Conservation (phyloP, 768 basidiomycete species). For the Pleurotus djamor region DNA sequence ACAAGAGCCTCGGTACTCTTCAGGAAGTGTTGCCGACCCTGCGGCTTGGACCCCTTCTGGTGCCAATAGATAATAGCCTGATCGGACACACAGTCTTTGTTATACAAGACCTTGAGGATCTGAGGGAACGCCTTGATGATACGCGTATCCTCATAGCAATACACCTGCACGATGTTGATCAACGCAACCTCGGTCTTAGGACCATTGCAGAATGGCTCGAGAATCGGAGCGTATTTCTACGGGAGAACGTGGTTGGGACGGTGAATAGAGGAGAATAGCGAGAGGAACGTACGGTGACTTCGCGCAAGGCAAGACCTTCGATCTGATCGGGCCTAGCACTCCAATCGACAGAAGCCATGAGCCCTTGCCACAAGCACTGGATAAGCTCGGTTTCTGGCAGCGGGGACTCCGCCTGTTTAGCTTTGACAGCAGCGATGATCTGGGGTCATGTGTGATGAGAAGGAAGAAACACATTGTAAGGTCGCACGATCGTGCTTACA, state of each 20-base stretch:
- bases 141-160: slow-evolving; percentile 96
- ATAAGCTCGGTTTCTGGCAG: slow-evolving; percentile 85
- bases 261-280: neutral
- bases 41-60: slow-evolving; percentile 94
- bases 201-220: slow-evolving; percentile 88
- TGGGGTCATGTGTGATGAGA: too few relatives aligned
- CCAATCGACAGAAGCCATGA: slow-evolving; percentile 89
- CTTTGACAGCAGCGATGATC: slow-evolving; percentile 77
- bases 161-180: slow-evolving; percentile 93
- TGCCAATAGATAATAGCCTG: slow-evolving; percentile 98
- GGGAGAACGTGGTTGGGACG: neutral
- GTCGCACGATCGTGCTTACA: slow-evolving; percentile 35
- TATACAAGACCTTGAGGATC: slow-evolving; percentile 94
- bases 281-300: slow-evolving; percentile 67
- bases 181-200: slow-evolving; percentile 91
- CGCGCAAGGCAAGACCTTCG: slow-evolving; percentile 83
- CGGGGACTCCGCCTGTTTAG: slow-evolving; percentile 72
- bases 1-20: slow-evolving; percentile 86
- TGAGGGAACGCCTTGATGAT: slow-evolving; percentile 95
- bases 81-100: slow-evolving; percentile 93
- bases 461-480: neutral
- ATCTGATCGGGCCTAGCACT: slow-evolving; percentile 89
- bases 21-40: slow-evolving; percentile 94
- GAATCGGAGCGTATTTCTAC: slow-evolving; percentile 79
- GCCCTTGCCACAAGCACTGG: slow-evolving; percentile 88